phyloP scores from a whole-genome alignment of 176 grass and related monocot genomes.

The Avena sativa region DNA sequence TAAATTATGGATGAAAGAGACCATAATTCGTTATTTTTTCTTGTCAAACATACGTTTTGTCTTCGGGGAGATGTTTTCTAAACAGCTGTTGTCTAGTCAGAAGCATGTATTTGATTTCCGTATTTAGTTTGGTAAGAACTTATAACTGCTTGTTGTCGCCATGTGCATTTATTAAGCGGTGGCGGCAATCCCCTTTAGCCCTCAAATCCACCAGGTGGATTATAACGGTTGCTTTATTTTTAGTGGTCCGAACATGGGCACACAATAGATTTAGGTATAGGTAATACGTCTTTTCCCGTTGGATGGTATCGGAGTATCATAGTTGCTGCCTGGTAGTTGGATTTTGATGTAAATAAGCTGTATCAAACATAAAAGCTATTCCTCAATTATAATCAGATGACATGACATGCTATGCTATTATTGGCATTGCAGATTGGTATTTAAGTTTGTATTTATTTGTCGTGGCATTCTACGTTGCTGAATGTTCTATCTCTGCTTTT shows the following conservation, averaged over 20 bases:
- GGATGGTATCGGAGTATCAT: slow-evolving; percentile 8
- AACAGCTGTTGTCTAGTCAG: not conserved
- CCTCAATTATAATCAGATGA: not conserved
- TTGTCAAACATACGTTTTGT: not conserved
- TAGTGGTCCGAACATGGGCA: not conserved
- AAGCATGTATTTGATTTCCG: not conserved
- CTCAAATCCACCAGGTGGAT: not conserved
- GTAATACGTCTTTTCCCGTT: not conserved
- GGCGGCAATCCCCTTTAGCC: not conserved
- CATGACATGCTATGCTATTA: slow-evolving; percentile 26
- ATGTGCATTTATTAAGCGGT: slow-evolving; percentile 8
- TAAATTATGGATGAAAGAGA: not conserved
- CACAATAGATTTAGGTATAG: not conserved
- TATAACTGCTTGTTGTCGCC: not conserved
- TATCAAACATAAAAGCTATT: not conserved
- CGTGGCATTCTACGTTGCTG: slow-evolving; percentile 21
- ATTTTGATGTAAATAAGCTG: slow-evolving; percentile 7
- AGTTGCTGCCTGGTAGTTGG: slow-evolving; percentile 10
- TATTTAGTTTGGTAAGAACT: slow-evolving; percentile 13
- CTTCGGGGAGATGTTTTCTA: not conserved
- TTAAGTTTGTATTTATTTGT: not conserved
- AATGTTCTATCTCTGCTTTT: slow-evolving; percentile 31
- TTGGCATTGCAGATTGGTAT: slow-evolving; percentile 7
- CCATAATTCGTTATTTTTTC: not conserved
- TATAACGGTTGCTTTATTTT: slow-evolving; percentile 2